Evolutionary conservation across 78 protist genomes (phyloP).

Genomic region (Dictyostelium firmibasis): DNA sequence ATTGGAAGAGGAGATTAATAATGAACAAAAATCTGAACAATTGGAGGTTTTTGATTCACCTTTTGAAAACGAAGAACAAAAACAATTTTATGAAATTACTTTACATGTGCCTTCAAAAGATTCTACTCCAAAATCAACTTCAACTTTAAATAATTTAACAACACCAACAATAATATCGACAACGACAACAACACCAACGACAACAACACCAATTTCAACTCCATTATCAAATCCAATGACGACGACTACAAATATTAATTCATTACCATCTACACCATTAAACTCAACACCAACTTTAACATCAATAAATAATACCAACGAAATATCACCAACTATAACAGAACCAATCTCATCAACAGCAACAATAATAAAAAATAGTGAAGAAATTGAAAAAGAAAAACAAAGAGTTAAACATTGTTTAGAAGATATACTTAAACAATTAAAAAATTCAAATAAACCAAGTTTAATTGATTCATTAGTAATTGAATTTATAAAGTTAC

Average conservation of each 20-base stretch:
- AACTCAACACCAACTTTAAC: constrained; percentile 11
- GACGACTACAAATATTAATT: not conserved
- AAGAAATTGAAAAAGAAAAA: not conserved
- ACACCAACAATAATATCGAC: not conserved
- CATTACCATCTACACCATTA: not conserved
- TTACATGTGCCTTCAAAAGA: not conserved
- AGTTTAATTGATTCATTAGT: constrained; percentile 15
- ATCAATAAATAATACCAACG: not conserved
- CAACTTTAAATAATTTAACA: not conserved
- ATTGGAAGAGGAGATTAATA: constrained; percentile 10
- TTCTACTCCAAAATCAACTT: not conserved
- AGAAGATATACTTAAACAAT: constrained; percentile 32
- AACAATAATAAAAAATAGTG: not conserved
- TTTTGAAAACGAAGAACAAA: constrained; percentile 61
- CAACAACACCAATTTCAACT: not conserved
- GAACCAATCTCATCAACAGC: not conserved
- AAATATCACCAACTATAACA: not conserved
- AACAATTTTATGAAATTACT: constrained; percentile 40
- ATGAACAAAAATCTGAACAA: constrained; percentile 49
- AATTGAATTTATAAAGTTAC: constrained; percentile 5
- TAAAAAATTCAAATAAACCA: not conserved
- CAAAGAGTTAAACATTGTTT: constrained; percentile 1
- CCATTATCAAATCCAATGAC: not conserved
- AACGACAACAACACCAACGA: not conserved
- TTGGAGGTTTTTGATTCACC: constrained; percentile 65